Conservation (phyloP, 805 yeast genomes). For the Yarrowia hollandica region DNA sequence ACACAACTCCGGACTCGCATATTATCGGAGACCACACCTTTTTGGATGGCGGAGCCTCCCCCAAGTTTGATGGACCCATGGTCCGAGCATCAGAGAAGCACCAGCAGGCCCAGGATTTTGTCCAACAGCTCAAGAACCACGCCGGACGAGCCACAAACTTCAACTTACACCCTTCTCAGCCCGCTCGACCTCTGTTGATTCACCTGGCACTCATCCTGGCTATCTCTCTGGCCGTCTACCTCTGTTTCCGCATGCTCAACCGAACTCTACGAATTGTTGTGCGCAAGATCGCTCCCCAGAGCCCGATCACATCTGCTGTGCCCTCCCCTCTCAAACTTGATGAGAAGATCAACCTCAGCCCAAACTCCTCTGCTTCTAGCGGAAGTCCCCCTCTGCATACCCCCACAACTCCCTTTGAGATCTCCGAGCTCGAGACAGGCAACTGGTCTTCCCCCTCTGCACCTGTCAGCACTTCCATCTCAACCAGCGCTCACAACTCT, state of each 20-base stretch:
- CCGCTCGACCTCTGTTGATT: constrained; percentile 9
- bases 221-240: constrained; percentile 22
- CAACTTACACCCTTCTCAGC: constrained; percentile 27
- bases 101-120: constrained; percentile 19
- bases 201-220: constrained; percentile 21
- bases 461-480: constrained; percentile 20
- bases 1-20: constrained; percentile 24
- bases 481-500: constrained; percentile 20
- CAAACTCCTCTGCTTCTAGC: constrained; percentile 5
- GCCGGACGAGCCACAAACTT: constrained; percentile 26
- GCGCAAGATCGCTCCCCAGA: constrained; percentile 17
- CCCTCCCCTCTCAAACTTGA: constrained; percentile 17
- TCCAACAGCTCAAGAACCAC: constrained; percentile 9
- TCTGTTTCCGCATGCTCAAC: constrained; percentile 10
- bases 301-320: constrained; percentile 8
- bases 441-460: constrained; percentile 20
- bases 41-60: constrained; percentile 22
- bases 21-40: constrained; percentile 25
- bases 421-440: constrained; percentile 25
- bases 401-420: constrained; percentile 20
- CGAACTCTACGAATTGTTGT: not conserved
- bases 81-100: constrained; percentile 20
- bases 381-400: constrained; percentile 19
- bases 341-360: constrained; percentile 19
- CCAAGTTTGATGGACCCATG: constrained; percentile 22